Conservation (phyloP, 1,139 yeast species). For the Debaryomyces sp. region DNA sequence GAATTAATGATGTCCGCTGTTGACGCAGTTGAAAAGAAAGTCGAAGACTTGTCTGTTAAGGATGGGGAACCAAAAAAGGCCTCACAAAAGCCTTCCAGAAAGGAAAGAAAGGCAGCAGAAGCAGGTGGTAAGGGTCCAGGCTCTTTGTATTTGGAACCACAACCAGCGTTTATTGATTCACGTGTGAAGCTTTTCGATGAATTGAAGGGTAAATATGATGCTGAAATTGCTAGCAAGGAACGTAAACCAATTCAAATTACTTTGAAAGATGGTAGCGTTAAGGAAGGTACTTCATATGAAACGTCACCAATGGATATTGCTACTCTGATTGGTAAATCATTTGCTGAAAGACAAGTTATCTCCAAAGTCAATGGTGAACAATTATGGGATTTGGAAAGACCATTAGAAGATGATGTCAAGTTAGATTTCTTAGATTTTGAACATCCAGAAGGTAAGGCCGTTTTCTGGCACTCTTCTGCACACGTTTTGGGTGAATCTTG, state of each 20-base stretch:
- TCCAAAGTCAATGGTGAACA: conserved; percentile 81
- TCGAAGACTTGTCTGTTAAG: conserved; percentile 52
- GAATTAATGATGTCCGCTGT: conserved; percentile 29
- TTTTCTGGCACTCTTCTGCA: conserved; percentile 99
- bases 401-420: conserved; percentile 72
- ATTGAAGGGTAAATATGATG: conserved; percentile 78
- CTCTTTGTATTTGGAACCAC: conserved; percentile 65
- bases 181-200: conserved; percentile 81
- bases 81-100: conserved; percentile 13
- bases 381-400: conserved; percentile 96
- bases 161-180: conserved; percentile 79
- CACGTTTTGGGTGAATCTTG: conserved; percentile 98
- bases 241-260: conserved; percentile 70
- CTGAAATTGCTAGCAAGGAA: conserved; percentile 62
- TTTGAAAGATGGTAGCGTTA: conserved; percentile 80
- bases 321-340: conserved; percentile 79
- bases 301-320: conserved; percentile 91
- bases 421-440: conserved; percentile 75
- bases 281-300: conserved; percentile 83
- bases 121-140: conserved; percentile 28
- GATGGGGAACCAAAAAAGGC: conserved; percentile 19
- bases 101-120: conserved; percentile 28
- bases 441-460: conserved; percentile 86
- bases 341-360: conserved; percentile 81
- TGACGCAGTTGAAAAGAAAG: conserved; percentile 52